Evolutionary conservation across 2,329 filamentous ascomycete species (phyloP), one percentile per base, ranked within the genome.

Genomic region (Ascomycota sp.): DNA sequence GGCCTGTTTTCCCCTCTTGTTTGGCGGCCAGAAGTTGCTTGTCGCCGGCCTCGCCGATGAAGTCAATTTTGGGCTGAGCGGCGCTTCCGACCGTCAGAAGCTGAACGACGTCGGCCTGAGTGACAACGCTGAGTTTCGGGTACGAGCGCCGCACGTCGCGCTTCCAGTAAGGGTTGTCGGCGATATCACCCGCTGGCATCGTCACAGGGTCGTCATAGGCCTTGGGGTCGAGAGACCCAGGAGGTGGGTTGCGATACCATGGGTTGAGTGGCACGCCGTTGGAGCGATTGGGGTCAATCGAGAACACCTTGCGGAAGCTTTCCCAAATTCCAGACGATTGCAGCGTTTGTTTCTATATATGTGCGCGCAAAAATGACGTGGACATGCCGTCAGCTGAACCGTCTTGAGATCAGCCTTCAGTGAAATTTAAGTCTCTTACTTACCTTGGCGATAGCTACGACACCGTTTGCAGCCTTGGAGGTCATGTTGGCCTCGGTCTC

Each of bases 181-280:
- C 54, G 28, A 57, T 56, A 39, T 57, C 54, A 34, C 46, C 53
- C 5, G 54, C 54, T 23, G 54, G 54, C 62, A 94, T 8, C 78
- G 89, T 29, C 29, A 57, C 52, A 35, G 54, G 53, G 41, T 57
- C 54, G 36, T 50, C 35, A 46, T 52, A 47, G 38, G 45, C 31
- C 39, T 47, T 22, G 40, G 57, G 43, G 51, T 59, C 37, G 43
- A 51, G 39, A 45, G 49, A 29, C 43, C 61, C 54, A 25, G 53
- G 52, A 0, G 85, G 57, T 35, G 89, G 89, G 56, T 80, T 76
- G 43, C 89, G 85, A 68, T 69, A 94, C 61, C 85, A 75, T 25
- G 83, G 74, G 66, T 95, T 95, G 45, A 98, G 61, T 28, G 89
- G 89, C 13, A 98, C 62, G 53, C 89, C 89, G 45, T 77, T 83